These are phyloP conservation scores for Xylaria sp. DNA, from an alignment of 2,329 filamentous ascomycete genomes.

Conservation along the genomic window DNA sequence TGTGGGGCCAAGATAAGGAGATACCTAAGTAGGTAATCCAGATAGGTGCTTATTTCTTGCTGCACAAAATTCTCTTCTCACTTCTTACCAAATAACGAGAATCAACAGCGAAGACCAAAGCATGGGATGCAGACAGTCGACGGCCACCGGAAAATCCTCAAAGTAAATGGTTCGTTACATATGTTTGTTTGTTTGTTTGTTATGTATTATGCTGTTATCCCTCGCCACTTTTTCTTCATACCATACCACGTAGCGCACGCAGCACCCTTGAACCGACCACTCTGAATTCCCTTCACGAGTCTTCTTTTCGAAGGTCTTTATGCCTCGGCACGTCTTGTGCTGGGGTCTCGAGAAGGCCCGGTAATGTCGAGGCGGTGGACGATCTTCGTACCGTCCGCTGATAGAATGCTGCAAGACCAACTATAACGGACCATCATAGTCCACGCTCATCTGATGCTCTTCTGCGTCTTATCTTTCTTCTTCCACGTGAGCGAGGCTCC, in stretches of 20 bases:
- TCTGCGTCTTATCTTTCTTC: constrained; percentile 31
- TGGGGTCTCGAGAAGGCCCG: constrained; percentile 49
- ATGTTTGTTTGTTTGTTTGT: constrained; percentile 38
- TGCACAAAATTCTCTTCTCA: constrained; percentile 14
- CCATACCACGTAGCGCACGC: constrained; percentile 28
- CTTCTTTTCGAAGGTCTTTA: constrained; percentile 48
- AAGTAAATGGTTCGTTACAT: background rate
- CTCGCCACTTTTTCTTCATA: background rate
- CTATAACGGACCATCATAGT: constrained; percentile 64
- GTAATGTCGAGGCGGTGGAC: constrained; percentile 40
- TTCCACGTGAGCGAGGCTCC: constrained; percentile 63
- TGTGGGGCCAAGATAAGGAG: background rate
- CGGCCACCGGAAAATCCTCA: background rate
- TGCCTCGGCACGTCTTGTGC: constrained; percentile 51
- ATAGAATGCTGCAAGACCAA: constrained; percentile 55
- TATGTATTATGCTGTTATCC: background rate
- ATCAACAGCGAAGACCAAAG: background rate
- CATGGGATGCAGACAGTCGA: background rate
- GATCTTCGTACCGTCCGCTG: constrained; percentile 41
- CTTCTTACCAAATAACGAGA: background rate
- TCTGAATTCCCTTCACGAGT: constrained; percentile 48
- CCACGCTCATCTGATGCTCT: constrained; percentile 56
- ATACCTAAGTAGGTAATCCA: background rate
- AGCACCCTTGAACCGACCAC: constrained; percentile 48
- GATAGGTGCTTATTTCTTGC: background rate